phyloP scores from a whole-genome alignment of 2,329 filamentous ascomycete genomes.

The Paracoccidioides brasiliensis region DNA sequence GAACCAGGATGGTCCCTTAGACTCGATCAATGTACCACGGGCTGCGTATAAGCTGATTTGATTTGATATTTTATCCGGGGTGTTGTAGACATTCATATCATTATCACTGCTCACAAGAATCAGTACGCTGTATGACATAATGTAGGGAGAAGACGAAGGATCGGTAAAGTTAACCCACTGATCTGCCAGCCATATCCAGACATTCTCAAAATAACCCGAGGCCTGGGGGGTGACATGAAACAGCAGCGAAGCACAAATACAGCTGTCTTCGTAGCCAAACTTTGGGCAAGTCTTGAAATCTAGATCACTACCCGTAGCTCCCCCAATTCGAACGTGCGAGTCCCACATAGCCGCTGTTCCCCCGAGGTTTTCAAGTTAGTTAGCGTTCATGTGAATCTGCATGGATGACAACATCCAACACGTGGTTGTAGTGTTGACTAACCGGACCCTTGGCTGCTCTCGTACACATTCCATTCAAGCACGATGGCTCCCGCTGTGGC shows the following conservation, averaged over 20 bases:
- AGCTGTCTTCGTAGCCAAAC: slow-evolving; percentile 10
- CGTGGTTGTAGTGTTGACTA: neutral
- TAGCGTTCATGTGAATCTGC: neutral
- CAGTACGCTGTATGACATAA: no score
- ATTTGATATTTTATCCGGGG: slow-evolving; percentile 2
- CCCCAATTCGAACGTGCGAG: slow-evolving; percentile 27
- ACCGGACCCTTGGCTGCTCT: slow-evolving; percentile 18
- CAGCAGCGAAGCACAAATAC: slow-evolving; percentile 35
- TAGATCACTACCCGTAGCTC: slow-evolving; percentile 23
- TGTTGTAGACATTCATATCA: neutral
- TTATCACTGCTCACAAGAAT: neutral
- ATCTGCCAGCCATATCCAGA: slow-evolving; percentile 16
- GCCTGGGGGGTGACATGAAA: slow-evolving; percentile 49
- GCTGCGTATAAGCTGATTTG: slow-evolving; percentile 6
- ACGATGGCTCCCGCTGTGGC: slow-evolving; percentile 24
- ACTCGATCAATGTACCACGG: slow-evolving; percentile 6
- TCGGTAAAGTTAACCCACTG: slow-evolving; percentile 1
- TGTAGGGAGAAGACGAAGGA: no score
- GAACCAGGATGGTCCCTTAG: slow-evolving; percentile 41
- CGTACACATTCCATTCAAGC: slow-evolving; percentile 25
- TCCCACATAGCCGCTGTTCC: slow-evolving; percentile 17
- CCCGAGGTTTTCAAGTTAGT: neutral
- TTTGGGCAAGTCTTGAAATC: slow-evolving; percentile 21
- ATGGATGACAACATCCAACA: neutral
- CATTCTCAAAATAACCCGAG: slow-evolving; percentile 17